Conservation (phyloP, 495 filamentous ascomycete genomes). For the Viridothelium virens region DNA sequence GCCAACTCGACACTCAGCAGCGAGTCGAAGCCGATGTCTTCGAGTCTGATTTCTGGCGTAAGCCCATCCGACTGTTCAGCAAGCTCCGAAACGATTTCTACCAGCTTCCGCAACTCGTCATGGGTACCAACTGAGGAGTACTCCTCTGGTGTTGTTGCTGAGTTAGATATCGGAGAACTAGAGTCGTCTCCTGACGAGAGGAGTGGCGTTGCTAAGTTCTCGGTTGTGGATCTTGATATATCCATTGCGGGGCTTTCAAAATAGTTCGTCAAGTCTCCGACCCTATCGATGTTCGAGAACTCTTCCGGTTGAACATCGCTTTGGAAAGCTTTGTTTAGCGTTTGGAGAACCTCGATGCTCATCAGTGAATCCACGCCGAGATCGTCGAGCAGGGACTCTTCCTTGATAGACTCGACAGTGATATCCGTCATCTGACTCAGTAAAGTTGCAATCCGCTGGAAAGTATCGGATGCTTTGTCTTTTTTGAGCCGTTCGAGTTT, state of each 20-base stretch:
- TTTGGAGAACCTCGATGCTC: neutral
- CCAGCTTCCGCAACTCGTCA: neutral
- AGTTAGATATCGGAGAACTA: neutral
- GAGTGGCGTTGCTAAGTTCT: neutral
- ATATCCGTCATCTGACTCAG: neutral
- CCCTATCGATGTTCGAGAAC: neutral
- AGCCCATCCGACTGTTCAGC: neutral
- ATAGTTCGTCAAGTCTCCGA: neutral
- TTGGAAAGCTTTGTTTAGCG: neutral
- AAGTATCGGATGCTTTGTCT: neutral
- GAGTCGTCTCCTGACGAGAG: neutral
- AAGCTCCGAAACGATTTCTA: neutral
- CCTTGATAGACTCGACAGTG: neutral
- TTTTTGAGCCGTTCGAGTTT: neutral
- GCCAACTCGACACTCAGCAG: neutral
- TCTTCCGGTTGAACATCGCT: neutral
- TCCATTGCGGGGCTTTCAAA: neutral
- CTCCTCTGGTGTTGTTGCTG: neutral
- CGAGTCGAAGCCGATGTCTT: neutral
- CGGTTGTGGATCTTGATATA: neutral
- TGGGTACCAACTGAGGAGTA: neutral
- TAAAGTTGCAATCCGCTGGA: neutral
- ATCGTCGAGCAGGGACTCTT: neutral
- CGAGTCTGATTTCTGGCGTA: neutral
- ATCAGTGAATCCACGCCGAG: constrained; percentile 4